These are phyloP conservation scores for Paracoccidioides brasiliensis DNA, from an alignment of 2,329 filamentous ascomycete genomes.

Conservation along the genomic window DNA sequence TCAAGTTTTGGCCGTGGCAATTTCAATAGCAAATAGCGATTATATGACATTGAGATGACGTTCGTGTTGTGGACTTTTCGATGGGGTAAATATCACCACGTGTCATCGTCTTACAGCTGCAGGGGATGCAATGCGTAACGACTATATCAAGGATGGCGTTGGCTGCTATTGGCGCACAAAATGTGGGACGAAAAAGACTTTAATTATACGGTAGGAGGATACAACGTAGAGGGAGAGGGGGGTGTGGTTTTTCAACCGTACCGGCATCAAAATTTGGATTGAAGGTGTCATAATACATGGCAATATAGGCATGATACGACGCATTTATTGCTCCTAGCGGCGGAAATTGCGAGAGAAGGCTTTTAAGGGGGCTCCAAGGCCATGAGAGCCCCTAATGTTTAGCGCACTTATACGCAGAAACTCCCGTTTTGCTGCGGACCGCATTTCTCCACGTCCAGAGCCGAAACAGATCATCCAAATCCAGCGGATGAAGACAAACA, in stretches of 20 bases:
- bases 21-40: not conserved
- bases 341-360: not conserved
- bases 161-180: not conserved
- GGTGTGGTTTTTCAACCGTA: not conserved
- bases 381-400: no score
- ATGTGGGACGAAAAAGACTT: not conserved
- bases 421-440: no score
- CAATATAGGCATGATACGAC: not conserved
- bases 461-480: not conserved
- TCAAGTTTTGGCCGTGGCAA: no score
- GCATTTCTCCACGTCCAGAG: no score
- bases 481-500: not conserved
- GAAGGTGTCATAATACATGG: not conserved
- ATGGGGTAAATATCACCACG: not conserved
- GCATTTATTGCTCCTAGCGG: not conserved
- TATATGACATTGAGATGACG: not conserved
- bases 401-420: no score
- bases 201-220: not conserved
- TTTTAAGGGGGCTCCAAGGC: no score
- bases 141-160: not conserved
- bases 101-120: not conserved
- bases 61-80: not conserved
- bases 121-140: not conserved
- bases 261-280: not conserved
- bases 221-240: not conserved